A percentile compares a stretch with the other conserved stretches of the same genome.
Conservation (phyloP, 176 grass and related monocot genomes). For the Secale cereale region DNA sequence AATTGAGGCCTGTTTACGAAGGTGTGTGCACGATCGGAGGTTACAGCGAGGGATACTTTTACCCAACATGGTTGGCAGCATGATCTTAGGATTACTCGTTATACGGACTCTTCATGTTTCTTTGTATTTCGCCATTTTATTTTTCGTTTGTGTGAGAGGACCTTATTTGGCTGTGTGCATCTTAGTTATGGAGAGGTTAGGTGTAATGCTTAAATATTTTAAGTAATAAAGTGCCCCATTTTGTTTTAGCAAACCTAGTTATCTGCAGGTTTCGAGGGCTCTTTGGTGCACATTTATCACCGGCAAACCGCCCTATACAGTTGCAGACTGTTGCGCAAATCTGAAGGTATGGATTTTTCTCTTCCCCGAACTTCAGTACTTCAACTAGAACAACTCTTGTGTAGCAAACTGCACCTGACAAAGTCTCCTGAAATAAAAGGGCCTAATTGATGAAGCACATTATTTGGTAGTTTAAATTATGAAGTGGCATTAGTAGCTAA, state of each 20-base stretch:
- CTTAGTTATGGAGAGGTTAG: too few relatives aligned
- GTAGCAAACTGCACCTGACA: neutral
- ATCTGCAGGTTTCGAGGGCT: conserved; percentile 65
- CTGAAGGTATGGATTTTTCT: conserved; percentile 44
- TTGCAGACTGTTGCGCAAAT: conserved; percentile 53
- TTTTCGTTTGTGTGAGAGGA: too few relatives aligned
- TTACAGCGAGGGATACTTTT: too few relatives aligned
- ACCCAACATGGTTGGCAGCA: too few relatives aligned
- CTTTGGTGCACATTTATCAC: conserved; percentile 84
- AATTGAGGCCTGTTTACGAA: too few relatives aligned
- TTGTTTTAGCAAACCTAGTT: neutral
- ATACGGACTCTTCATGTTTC: too few relatives aligned
- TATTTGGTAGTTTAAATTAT: neutral
- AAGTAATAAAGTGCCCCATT: too few relatives aligned
- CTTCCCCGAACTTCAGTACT: neutral
- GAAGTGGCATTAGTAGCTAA: neutral
- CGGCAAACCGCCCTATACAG: conserved; percentile 69
- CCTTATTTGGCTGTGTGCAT: too few relatives aligned
- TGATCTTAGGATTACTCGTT: too few relatives aligned
- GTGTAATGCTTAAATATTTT: too few relatives aligned
- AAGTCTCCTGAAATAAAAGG: neutral
- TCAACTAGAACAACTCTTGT: neutral
- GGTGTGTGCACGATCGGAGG: too few relatives aligned
- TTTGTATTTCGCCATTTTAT: too few relatives aligned
- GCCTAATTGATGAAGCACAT: neutral